Percentiles rank a stretch among this genome's conserved stretches.
These are phyloP conservation scores for Rhodomyrtus psidioides DNA, from an alignment of 441 rosid genomes.

Conservation along the genomic window DNA sequence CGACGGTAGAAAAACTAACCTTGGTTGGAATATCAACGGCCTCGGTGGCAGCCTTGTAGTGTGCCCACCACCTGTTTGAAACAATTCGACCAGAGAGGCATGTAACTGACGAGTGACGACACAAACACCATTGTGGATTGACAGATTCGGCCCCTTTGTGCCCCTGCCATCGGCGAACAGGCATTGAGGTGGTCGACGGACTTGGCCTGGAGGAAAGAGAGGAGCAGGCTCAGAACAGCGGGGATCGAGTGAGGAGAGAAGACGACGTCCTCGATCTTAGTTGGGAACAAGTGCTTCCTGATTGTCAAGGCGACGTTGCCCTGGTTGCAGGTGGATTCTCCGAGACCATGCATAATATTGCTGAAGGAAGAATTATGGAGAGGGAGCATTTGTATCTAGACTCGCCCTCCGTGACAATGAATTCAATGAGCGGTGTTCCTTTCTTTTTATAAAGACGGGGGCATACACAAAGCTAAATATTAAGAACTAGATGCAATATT, in stretches of 20 bases:
- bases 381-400: background rate
- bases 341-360: conserved; percentile 16
- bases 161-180: conserved; percentile 54
- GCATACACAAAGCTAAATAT: background rate
- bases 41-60: conserved; percentile 30
- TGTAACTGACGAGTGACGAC: conserved; percentile 42
- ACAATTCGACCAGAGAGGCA: conserved; percentile 41
- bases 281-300: conserved; percentile 23
- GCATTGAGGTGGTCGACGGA: conserved; percentile 42
- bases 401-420: background rate
- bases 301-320: conserved; percentile 39
- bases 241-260: conserved; percentile 79
- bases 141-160: conserved; percentile 49
- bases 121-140: conserved; percentile 61
- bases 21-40: conserved; percentile 61
- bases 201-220: conserved; percentile 53
- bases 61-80: conserved; percentile 42
- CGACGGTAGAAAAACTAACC: conserved; percentile 18
- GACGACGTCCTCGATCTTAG: conserved; percentile 34
- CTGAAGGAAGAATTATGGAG: background rate
- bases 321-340: conserved; percentile 35
- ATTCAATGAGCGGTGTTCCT: background rate
- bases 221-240: conserved; percentile 55
- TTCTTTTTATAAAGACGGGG: background rate
- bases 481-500: background rate